Evolutionary conservation across 257 asterid genomes (phyloP).

Genomic region (Solanum appendiculatum): DNA sequence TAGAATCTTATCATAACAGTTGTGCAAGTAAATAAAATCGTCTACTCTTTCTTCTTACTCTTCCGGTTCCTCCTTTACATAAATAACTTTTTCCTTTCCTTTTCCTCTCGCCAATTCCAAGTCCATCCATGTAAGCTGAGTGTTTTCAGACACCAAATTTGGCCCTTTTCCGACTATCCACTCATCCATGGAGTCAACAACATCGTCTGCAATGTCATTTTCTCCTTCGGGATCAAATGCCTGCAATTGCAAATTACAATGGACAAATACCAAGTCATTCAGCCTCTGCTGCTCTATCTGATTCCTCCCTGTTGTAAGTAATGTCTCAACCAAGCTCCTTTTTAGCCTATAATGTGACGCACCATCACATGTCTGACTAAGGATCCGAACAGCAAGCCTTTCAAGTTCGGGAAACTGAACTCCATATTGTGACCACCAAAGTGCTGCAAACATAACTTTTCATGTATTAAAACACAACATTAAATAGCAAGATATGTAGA

Average conservation of each 20-base stretch:
- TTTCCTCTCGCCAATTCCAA: not conserved
- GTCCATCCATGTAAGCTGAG: slow-evolving; percentile 3
- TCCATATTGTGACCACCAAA: slow-evolving; percentile 59
- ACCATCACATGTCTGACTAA: slow-evolving; percentile 55
- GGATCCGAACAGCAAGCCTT: slow-evolving; percentile 31
- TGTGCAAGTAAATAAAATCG: no score
- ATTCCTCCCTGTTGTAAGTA: slow-evolving; percentile 12
- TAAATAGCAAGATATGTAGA: not conserved
- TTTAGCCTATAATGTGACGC: slow-evolving; percentile 36
- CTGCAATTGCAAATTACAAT: slow-evolving; percentile 42
- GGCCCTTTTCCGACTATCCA: slow-evolving; percentile 11
- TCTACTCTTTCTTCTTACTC: no score
- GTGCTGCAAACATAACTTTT: slow-evolving; percentile 19
- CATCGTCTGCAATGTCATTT: not conserved
- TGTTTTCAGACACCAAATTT: not conserved
- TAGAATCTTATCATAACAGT: no score
- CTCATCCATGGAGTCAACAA: slow-evolving; percentile 12
- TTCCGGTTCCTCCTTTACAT: not conserved
- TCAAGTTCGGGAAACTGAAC: slow-evolving; percentile 38
- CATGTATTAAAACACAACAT: not conserved
- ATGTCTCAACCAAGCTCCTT: slow-evolving; percentile 25
- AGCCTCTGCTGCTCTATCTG: slow-evolving; percentile 17
- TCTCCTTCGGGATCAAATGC: slow-evolving; percentile 11
- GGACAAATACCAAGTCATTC: slow-evolving; percentile 27
- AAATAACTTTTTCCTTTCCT: not conserved